These are phyloP conservation scores for Euphorbia schlechtendalii DNA, from an alignment of 441 rosid species.

Conservation along the genomic window DNA sequence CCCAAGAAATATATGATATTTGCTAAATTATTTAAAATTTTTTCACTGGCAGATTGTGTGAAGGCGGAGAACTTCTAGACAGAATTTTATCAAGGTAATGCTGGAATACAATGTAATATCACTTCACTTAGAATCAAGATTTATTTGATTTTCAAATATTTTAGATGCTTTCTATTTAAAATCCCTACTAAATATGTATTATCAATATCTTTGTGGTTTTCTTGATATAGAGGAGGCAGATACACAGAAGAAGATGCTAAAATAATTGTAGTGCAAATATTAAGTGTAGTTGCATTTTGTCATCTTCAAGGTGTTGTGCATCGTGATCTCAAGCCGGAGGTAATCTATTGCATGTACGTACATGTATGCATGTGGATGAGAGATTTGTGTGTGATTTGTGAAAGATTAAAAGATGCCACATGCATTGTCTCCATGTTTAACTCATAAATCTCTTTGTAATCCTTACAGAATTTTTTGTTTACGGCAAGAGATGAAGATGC, in stretches of 20 bases:
- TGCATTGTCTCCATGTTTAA: background rate
- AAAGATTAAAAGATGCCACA: background rate
- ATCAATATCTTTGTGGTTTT: background rate
- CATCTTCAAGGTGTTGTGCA: conserved; percentile 98
- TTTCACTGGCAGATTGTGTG: conserved; percentile 62
- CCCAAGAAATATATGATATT: background rate
- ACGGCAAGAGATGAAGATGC: conserved; percentile 70
- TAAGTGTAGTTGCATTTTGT: conserved; percentile 78
- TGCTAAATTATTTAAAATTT: conserved; percentile 5
- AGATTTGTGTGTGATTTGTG: too few relatives aligned
- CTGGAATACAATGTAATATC: background rate
- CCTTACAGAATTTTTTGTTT: conserved; percentile 81
- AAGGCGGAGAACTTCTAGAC: conserved; percentile 93
- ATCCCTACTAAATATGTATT: background rate
- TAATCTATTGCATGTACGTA: conserved; percentile 16
- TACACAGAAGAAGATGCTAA: conserved; percentile 84
- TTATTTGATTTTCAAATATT: conserved; percentile 10
- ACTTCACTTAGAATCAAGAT: background rate
- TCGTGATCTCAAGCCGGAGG: conserved; percentile 97
- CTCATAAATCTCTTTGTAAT: background rate
- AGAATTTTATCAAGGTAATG: conserved; percentile 79
- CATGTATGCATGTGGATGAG: background rate
- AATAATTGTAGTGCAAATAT: conserved; percentile 64
- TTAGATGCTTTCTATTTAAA: conserved; percentile 56
- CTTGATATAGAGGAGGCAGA: conserved; percentile 66